Evolutionary conservation across 352 stramenopile species (phyloP), one percentile per base, ranked within the genome.

Genomic region (Pythium grandisporangium): DNA sequence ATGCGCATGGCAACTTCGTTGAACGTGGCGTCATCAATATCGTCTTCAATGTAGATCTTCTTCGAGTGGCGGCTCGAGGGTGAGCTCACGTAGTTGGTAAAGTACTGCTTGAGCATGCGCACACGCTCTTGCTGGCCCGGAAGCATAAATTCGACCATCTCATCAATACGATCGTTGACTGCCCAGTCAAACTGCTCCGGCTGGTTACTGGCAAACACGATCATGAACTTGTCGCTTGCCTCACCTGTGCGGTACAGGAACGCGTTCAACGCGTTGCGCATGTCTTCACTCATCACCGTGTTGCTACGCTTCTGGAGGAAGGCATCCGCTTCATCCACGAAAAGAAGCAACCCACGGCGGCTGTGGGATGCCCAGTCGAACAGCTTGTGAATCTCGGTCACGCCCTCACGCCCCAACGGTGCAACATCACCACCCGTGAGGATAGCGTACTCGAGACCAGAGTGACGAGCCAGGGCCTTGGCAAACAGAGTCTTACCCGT

Each of bases 401-500:
- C 95, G 30, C 92, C 95, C 63, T 99, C 95, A 21, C 73, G 73
- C 32, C 96, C 96, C 30, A 99, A 74, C n/a, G 96, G 96, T 8
- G 93, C 95, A 34, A 99, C 96, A 61, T 99, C 96, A 66, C 96
- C 96, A 66, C 96, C 96, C 5, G 95, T 99, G 33, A 99, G 75
- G 62, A 99, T 98, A 30, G 96, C 96, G 70, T 98, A 99, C 55
- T 99, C 96, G 42, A 99, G 67, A 6, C 96, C 96, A 12, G 92
- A 98, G 62, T 97, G 83, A 48, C 87, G 81, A 6, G 96, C 96
- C 22, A 99, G 76, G 37, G 90, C 78, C 67, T 98, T 97, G 34
- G 96, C 96, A 62, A 99, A 98, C 65, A 99, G 85, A 10, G 96
- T 99, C 74, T 99, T 99, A 61, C 96, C 96, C 11, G 96, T 99